phyloP scores from a whole-genome alignment of 2,329 filamentous ascomycete species.

The Neofusicoccum cordaticola region DNA sequence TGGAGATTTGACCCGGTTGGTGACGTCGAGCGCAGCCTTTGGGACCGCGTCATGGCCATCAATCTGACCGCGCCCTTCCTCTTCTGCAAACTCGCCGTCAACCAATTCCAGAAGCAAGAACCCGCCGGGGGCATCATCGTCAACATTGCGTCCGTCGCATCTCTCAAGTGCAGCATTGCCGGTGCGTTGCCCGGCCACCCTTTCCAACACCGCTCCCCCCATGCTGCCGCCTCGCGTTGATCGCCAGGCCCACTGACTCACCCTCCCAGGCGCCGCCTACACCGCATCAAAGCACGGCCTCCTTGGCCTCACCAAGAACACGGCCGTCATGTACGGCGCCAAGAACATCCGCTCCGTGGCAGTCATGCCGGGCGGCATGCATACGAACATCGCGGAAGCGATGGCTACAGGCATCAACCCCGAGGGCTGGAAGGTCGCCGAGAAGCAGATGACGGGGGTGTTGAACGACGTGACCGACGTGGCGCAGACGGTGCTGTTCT shows the following conservation, averaged over 20 bases:
- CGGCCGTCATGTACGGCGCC: conserved; percentile 46
- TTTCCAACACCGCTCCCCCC: neutral
- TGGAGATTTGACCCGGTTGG: conserved; percentile 50
- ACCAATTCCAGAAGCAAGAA: conserved; percentile 45
- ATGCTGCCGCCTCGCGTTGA: neutral
- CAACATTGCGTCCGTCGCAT: conserved; percentile 42
- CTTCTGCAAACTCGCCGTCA: conserved; percentile 51
- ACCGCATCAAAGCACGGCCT: conserved; percentile 47
- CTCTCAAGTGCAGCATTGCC: neutral
- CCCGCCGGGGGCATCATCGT: conserved; percentile 48
- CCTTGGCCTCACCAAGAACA: conserved; percentile 48
- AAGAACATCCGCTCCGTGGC: conserved; percentile 48
- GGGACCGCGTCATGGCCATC: conserved; percentile 55
- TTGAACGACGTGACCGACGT: conserved; percentile 27
- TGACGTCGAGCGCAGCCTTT: conserved; percentile 44
- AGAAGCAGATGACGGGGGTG: conserved; percentile 25
- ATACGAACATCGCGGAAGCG: conserved; percentile 48
- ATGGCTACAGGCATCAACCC: conserved; percentile 33
- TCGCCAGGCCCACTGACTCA: conserved; percentile 6
- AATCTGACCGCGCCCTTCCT: conserved; percentile 58
- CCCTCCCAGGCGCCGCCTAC: conserved; percentile 41
- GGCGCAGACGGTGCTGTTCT: conserved; percentile 31
- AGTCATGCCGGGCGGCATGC: conserved; percentile 41
- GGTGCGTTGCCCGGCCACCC: neutral
- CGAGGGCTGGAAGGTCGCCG: conserved; percentile 23